Conservation (phyloP, 352 stramenopile species). For the Globisporangium cylindrosporum region DNA sequence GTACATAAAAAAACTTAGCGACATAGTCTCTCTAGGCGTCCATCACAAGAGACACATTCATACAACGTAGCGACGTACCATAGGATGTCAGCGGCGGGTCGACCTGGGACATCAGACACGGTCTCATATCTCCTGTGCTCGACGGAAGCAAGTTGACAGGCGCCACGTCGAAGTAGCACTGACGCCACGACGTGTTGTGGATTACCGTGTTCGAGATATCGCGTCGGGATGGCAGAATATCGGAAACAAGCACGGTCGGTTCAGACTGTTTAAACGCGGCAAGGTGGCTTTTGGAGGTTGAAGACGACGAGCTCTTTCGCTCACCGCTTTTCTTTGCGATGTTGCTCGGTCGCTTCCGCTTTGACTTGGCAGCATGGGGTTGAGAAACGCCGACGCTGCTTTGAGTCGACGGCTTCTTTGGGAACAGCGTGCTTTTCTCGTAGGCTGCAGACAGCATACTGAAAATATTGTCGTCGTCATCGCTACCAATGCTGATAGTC, state of each 20-base stretch:
- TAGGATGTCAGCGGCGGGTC: slow-evolving; percentile 38
- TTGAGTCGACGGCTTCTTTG: slow-evolving; percentile 1
- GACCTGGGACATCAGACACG: slow-evolving; percentile 24
- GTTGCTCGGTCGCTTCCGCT: slow-evolving; percentile 13
- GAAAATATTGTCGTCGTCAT: slow-evolving; percentile 11
- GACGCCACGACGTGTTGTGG: slow-evolving; percentile 44
- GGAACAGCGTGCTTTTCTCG: not conserved
- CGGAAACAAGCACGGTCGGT: slow-evolving; percentile 21
- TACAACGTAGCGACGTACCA: slow-evolving; percentile 22
- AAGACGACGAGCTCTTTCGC: slow-evolving; percentile 13
- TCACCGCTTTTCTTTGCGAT: slow-evolving; percentile 16
- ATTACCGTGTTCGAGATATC: slow-evolving; percentile 39
- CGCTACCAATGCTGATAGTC: slow-evolving; percentile 8
- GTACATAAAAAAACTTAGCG: not conserved
- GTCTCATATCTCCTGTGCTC: slow-evolving; percentile 9
- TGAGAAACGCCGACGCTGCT: not conserved
- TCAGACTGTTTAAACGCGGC: slow-evolving; percentile 17
- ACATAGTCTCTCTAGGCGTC: not conserved
- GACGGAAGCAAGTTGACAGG: slow-evolving; percentile 34
- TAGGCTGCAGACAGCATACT: not conserved
- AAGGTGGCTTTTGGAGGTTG: slow-evolving; percentile 6
- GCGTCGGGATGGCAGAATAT: slow-evolving; percentile 29
- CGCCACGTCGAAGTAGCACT: slow-evolving; percentile 34
- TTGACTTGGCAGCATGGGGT: slow-evolving; percentile 2
- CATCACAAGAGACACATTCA: not conserved